Percentiles rank a stretch among this genome's conserved stretches.
phyloP scores from a whole-genome alignment of 345 rosid genomes.

The Rubroshorea leprosula region DNA sequence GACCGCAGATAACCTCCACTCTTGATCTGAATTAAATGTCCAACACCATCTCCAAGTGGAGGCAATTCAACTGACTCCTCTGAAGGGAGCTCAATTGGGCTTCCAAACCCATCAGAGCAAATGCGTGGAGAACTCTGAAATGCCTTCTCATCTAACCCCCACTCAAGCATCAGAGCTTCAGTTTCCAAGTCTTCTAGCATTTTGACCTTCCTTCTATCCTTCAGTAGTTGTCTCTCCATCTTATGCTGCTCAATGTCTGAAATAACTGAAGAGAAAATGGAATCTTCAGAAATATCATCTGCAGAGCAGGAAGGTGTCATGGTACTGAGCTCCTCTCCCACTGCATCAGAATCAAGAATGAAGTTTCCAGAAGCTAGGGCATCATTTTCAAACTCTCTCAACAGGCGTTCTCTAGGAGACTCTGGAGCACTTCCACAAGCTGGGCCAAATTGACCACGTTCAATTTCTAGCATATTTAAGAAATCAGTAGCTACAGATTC shows the following conservation, averaged over 20 bases:
- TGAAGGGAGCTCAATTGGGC: conserved; percentile 57
- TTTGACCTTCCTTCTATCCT: conserved; percentile 45
- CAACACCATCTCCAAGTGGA: conserved; percentile 44
- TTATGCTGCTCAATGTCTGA: conserved; percentile 35
- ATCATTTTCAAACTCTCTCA: conserved; percentile 72
- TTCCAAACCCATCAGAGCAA: conserved; percentile 72
- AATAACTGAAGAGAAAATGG: conserved; percentile 31
- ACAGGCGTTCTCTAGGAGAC: conserved; percentile 73
- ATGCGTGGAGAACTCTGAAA: conserved; percentile 34
- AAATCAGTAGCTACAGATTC: conserved; percentile 65
- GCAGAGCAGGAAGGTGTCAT: conserved; percentile 15
- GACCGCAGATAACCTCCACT: conserved; percentile 53
- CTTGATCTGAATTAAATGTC: conserved; percentile 36
- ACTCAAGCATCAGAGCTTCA: conserved; percentile 52
- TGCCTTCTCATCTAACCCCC: conserved; percentile 55
- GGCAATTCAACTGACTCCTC: conserved; percentile 32
- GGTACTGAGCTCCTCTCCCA: conserved; percentile 18
- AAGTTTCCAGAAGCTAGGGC: conserved; percentile 45
- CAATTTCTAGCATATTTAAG: conserved; percentile 56
- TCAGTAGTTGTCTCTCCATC: conserved; percentile 25
- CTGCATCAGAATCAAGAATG: conserved; percentile 31
- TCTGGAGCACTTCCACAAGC: conserved; percentile 49
- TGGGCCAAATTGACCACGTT: conserved; percentile 29
- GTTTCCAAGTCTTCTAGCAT: conserved; percentile 64
- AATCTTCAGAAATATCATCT: conserved; percentile 33